Evolutionary conservation across 768 basidiomycete species (phyloP), one percentile per base, ranked within the genome.

Genomic region (Multifurca ochricompacta): DNA sequence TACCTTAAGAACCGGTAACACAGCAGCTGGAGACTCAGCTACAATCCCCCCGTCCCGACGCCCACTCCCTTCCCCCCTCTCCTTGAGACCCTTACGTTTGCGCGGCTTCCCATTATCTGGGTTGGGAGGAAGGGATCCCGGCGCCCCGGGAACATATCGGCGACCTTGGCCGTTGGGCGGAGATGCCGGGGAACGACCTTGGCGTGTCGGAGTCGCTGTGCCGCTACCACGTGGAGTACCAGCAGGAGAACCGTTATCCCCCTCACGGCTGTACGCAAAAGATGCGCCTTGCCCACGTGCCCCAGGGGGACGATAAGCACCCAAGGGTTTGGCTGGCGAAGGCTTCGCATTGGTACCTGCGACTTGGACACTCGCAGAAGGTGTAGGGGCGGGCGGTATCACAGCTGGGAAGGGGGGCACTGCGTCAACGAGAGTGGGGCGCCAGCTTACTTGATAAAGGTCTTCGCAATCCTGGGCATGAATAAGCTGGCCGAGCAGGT

Each of bases 231-330:
- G 58, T 10, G 59, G 59, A 13, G 59, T 60, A 66, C 66, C 50
- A 19, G 28, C 30, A 2, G 82, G 75, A 2, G 74, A 70, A 2
- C 85, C 89, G 35, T 88, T 89, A 64, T 95, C 91, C 59, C 96
- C 95, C 66, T 93, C 91, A 16, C 94, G 80, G 70, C 88, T 92
- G 74, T 85, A 98, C 32, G 88, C 87, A 3, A 83, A 76, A 1
- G 94, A 91, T 1, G 94, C 93, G 41, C 87, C 81, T 1, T 88
- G 77, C 0, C 95, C 95, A 5, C 95, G 79, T 1, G 93, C 92
- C 10, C 93, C 93, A 10, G 93, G 95, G 0, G 95, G 95, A 0
- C 94, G 78, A 68, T 98, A 97, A 0, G 94, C 90, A 16, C 91
- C 94, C 0, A 85, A 82, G 1, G 89, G 78, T 62, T 85, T 91